These are phyloP conservation scores for Penicillium riverlandense DNA, from an alignment of 495 filamentous ascomycete species.

Conservation along the genomic window DNA sequence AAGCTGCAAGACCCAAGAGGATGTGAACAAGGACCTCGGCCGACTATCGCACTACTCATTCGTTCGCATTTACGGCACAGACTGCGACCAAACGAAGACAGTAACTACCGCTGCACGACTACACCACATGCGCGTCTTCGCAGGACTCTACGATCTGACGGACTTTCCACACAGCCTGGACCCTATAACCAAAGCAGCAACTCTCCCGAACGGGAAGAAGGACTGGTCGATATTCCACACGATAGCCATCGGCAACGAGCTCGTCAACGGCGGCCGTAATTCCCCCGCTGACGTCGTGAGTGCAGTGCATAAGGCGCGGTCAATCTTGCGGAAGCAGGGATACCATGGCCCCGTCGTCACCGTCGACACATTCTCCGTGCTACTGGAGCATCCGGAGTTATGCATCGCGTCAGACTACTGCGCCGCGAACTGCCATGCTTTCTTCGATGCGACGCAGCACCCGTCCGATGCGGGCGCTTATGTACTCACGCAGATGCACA, in stretches of 20 bases:
- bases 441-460: conserved; percentile 60
- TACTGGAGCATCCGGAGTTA: conserved; percentile 57
- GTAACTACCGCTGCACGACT: conserved; percentile 52
- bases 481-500: conserved; percentile 42
- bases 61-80: conserved; percentile 74
- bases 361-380: conserved; percentile 68
- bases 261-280: conserved; percentile 58
- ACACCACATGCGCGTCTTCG: conserved; percentile 59
- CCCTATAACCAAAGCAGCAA: conserved; percentile 46
- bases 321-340: conserved; percentile 49
- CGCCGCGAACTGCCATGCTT: conserved; percentile 76
- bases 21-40: conserved; percentile 58
- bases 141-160: conserved; percentile 62
- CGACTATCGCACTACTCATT: conserved; percentile 45
- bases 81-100: conserved; percentile 62
- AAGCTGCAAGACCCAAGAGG: conserved; percentile 56
- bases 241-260: conserved; percentile 73
- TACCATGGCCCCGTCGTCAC: conserved; percentile 71
- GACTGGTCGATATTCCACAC: conserved; percentile 64
- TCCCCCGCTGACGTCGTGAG: conserved; percentile 41
- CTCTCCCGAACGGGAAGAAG: conserved; percentile 14
- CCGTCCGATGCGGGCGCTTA: conserved; percentile 58
- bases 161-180: conserved; percentile 46
- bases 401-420: conserved; percentile 71
- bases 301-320: conserved; percentile 50